Evolutionary conservation across 805 yeast genomes (phyloP).

Genomic region (Metschnikowia orientalis): DNA sequence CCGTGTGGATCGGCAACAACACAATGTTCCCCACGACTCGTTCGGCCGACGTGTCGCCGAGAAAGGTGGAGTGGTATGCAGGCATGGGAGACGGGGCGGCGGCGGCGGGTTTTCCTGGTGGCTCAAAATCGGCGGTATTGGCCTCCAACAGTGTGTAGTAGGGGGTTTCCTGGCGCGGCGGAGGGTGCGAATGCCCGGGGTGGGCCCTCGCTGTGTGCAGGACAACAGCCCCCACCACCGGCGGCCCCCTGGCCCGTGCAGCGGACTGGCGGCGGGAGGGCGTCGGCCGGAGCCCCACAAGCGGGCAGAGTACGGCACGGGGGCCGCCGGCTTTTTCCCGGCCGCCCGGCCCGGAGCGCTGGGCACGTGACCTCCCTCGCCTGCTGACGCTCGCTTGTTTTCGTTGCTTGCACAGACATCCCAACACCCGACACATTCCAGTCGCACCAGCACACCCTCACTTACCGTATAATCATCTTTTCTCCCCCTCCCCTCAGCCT

Average conservation of each 20-base stretch:
- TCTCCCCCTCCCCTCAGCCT: no score
- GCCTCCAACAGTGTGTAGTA: no score
- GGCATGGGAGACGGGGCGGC: slow-evolving; percentile 27
- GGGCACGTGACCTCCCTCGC: no score
- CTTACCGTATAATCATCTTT: no score
- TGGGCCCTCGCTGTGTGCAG: not conserved
- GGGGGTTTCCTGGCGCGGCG: not conserved
- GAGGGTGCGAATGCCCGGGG: not conserved
- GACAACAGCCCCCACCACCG: not conserved
- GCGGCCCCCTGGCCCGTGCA: no score
- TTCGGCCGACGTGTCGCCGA: slow-evolving; percentile 45
- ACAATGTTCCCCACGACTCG: slow-evolving; percentile 73
- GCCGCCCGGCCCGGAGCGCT: not conserved
- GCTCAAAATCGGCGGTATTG: no score
- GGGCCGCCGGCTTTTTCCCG: not conserved
- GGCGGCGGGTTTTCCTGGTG: not conserved
- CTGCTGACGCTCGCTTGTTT: no score
- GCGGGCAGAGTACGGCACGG: not conserved
- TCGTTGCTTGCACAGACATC: no score
- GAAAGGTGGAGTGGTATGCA: slow-evolving; percentile 79
- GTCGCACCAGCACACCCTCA: no score
- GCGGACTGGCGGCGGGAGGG: no score
- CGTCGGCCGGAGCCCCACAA: not conserved
- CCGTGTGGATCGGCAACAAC: slow-evolving; percentile 79
- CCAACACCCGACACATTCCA: no score